phyloP scores from a whole-genome alignment of 2,329 filamentous ascomycete species.

The Biscogniauxia sp. region DNA sequence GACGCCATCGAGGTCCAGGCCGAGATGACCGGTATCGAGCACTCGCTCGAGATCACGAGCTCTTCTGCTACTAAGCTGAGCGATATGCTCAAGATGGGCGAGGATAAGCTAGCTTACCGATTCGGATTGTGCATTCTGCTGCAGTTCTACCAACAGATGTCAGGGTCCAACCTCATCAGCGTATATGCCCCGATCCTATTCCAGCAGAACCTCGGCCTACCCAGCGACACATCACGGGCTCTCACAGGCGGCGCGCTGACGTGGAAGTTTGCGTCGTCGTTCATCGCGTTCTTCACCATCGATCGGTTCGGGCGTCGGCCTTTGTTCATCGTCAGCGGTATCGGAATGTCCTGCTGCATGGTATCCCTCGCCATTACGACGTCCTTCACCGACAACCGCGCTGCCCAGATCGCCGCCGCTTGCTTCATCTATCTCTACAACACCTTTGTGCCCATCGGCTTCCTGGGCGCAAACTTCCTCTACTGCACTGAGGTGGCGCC shows the following conservation, averaged over 20 bases:
- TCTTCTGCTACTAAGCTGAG: constrained; percentile 36
- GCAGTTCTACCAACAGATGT: constrained; percentile 51
- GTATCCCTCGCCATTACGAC: constrained; percentile 50
- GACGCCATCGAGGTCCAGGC: constrained; percentile 28
- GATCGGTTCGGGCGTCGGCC: constrained; percentile 49
- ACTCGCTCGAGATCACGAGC: constrained; percentile 44
- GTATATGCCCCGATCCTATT: constrained; percentile 44
- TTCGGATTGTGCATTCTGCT: constrained; percentile 48
- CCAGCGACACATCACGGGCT: constrained; percentile 37
- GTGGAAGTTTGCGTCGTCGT: constrained; percentile 48
- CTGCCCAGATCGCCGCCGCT: constrained; percentile 49
- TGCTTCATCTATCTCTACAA: constrained; percentile 60
- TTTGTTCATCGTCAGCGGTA: constrained; percentile 51
- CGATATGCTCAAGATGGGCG: constrained; percentile 47
- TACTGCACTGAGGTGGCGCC: constrained; percentile 60
- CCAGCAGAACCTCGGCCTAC: constrained; percentile 40
- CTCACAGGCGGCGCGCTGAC: constrained; percentile 50
- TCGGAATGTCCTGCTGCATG: constrained; percentile 56
- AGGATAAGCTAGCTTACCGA: constrained; percentile 50
- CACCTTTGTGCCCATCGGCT: constrained; percentile 58
- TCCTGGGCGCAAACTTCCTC: constrained; percentile 58
- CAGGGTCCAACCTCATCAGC: constrained; percentile 46
- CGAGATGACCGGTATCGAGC: constrained; percentile 48
- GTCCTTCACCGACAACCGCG: constrained; percentile 43
- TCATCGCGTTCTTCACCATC: constrained; percentile 49